phyloP scores from a whole-genome alignment of 129 eudicot species.

The Chrysanthemum makinoi region DNA sequence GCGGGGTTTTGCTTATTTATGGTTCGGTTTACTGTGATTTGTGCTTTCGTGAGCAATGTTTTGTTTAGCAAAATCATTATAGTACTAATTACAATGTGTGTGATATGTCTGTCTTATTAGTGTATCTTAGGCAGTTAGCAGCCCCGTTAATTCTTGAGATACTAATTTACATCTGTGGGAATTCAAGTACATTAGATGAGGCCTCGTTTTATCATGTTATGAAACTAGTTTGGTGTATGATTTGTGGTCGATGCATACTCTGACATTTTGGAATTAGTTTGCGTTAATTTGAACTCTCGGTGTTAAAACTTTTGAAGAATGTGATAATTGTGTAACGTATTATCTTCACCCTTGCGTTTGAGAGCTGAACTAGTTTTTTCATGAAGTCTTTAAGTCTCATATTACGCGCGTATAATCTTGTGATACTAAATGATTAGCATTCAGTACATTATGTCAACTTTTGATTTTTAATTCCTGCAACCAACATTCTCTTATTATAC shows the following conservation, averaged over 20 bases:
- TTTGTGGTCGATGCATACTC: neutral
- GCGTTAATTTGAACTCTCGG: too few relatives aligned
- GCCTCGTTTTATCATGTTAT: neutral
- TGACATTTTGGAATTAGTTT: neutral
- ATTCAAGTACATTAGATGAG: neutral
- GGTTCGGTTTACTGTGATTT: conserved; percentile 7
- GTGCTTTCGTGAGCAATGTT: neutral
- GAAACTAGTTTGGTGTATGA: neutral
- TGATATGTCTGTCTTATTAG: neutral
- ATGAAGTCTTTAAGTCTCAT: too few relatives aligned
- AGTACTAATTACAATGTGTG: conserved; percentile 1
- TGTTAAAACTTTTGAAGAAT: neutral
- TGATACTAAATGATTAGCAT: too few relatives aligned
- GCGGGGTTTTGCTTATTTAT: conserved; percentile 17
- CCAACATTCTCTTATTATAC: neutral
- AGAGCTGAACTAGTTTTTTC: too few relatives aligned
- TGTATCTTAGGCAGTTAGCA: neutral
- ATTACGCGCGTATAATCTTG: too few relatives aligned
- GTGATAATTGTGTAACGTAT: neutral
- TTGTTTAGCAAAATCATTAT: neutral
- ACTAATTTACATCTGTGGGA: neutral
- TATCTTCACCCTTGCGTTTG: too few relatives aligned
- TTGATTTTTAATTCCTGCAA: too few relatives aligned
- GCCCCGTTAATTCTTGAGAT: neutral
- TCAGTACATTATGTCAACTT: too few relatives aligned